These are phyloP conservation scores for Heliosperma pusillum DNA, from an alignment of 148 eudicot species.

Conservation along the genomic window DNA sequence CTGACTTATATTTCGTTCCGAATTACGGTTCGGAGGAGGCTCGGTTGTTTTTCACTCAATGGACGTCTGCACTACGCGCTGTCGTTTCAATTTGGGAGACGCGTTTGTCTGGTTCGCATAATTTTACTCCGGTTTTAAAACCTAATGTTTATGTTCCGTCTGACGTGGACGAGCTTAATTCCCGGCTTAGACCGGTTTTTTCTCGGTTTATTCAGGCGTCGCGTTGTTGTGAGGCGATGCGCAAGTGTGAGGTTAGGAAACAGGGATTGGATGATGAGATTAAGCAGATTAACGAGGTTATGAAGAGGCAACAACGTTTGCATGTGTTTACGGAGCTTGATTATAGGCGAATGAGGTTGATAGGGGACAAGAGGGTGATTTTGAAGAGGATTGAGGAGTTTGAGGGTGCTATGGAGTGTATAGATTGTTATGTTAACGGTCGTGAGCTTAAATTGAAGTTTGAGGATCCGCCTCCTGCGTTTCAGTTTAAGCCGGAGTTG, in stretches of 20 bases:
- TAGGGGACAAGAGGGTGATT: slow-evolving; percentile 39
- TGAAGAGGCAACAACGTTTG: slow-evolving; percentile 3
- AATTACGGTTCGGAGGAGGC: slow-evolving; percentile 12
- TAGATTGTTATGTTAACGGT: slow-evolving; percentile 32
- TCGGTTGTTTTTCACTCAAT: slow-evolving; percentile 36
- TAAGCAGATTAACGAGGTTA: background rate
- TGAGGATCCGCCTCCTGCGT: slow-evolving; percentile 14
- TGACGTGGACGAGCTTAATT: slow-evolving; percentile 43
- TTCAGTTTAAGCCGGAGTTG: slow-evolving; percentile 16
- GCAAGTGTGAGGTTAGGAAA: slow-evolving; percentile 34
- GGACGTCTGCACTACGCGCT: slow-evolving; percentile 45
- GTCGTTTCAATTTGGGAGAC: slow-evolving; percentile 48
- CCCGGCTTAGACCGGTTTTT: slow-evolving; percentile 40
- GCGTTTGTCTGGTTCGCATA: slow-evolving; percentile 26
- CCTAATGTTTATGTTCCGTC: slow-evolving; percentile 43
- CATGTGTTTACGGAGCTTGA: slow-evolving; percentile 12
- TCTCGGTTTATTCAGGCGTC: slow-evolving; percentile 31
- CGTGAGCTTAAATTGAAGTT: background rate
- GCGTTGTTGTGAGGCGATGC: slow-evolving; percentile 39
- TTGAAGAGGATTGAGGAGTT: slow-evolving; percentile 54
- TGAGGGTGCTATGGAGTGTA: slow-evolving; percentile 35
- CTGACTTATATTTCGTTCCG: slow-evolving; percentile 15
- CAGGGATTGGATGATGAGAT: slow-evolving; percentile 30
- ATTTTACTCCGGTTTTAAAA: slow-evolving; percentile 33
- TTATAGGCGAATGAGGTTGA: slow-evolving; percentile 32